Evolutionary conservation across 1,139 yeast genomes (phyloP), one percentile per base, ranked within the genome.

Genomic region (Debaryomyces sp.): DNA sequence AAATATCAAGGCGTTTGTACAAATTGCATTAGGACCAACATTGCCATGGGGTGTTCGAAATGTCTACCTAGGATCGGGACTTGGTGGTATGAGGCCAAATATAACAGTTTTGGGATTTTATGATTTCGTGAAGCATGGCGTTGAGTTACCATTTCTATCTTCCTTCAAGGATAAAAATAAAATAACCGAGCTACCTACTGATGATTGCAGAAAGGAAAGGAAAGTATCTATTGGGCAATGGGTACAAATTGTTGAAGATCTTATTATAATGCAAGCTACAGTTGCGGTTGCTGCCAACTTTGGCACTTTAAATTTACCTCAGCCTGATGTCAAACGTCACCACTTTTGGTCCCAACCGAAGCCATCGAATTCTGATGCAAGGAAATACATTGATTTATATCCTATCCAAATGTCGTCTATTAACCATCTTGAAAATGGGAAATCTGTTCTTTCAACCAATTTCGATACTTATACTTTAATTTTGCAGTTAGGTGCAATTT

Each of bases 41-140:
- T 75, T 94, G 36, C 87, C 91, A 0, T 92, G 98, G 97, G 98
- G 99, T n/a, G 96, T 90, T 0, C 73, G 98, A 50, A 92, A 94
- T 63, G 91, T 94, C 13, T 91, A 83, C 50, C 67, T 92, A 54
- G 97, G 97, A 0, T 88, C 96, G 2, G 99, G 99, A 0, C 73
- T 94, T 18, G 99, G 99, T 5, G 97, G 97, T 12, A 94, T 94
- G 98, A 86, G 82, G 58, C 99, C 99, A 1, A 94, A 94, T 63
- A 91, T 94, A 48, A 90, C 97, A 0, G 96, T 94, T 0, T 56
- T 92, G 43, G 97, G 97, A 0, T 90, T 90, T 60, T 89, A 86
- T 58, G 96, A 91, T 60, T 74, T 83, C 45, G 63, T 61, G n/a
- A 74, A 74, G 49, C 78, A 72, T 54, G 77, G 78, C 0, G 60